phyloP scores from a whole-genome alignment of 106 monocot species.

The Dendrobium huoshanense region DNA sequence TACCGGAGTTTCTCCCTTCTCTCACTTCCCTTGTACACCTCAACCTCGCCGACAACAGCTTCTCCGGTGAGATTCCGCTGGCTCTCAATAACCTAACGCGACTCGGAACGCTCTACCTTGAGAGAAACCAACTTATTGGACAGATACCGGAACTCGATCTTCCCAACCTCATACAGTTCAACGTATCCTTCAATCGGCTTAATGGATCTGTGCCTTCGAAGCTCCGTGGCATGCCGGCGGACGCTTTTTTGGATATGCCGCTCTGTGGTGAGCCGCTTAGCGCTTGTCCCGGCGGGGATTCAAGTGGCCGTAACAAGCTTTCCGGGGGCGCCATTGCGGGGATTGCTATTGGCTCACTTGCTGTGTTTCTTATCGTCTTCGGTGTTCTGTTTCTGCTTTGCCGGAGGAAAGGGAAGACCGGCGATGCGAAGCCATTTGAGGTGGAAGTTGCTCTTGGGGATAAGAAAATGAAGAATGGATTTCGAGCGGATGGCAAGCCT shows the following conservation, averaged over 20 bases:
- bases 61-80: slow-evolving; percentile 30
- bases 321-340: slow-evolving; percentile 82
- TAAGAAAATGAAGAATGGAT: slow-evolving; percentile 13
- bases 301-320: slow-evolving; percentile 20
- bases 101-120: slow-evolving; percentile 29
- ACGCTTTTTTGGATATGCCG: slow-evolving; percentile 31
- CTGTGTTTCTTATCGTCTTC: slow-evolving; percentile 27
- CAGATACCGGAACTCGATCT: slow-evolving; percentile 39
- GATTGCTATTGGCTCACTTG: slow-evolving; percentile 48
- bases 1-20: slow-evolving; percentile 17
- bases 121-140: slow-evolving; percentile 32
- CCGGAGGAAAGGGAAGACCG: slow-evolving; percentile 12
- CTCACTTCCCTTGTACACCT: slow-evolving; percentile 18
- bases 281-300: slow-evolving; percentile 32
- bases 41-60: slow-evolving; percentile 29
- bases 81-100: slow-evolving; percentile 29
- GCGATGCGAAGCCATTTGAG: slow-evolving; percentile 15
- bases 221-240: slow-evolving; percentile 25
- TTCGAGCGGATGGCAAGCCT: background rate
- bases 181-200: slow-evolving; percentile 47
- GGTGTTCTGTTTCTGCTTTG: slow-evolving; percentile 37
- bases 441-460: slow-evolving; percentile 26
- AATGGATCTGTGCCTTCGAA: slow-evolving; percentile 47
- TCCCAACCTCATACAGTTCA: slow-evolving; percentile 36
- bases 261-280: slow-evolving; percentile 47